A percentile compares a stretch with the other conserved stretches of the same genome.
Evolutionary conservation across 1,284 basidiomycete genomes (phyloP).

Genomic region (Ustilago hordei): DNA sequence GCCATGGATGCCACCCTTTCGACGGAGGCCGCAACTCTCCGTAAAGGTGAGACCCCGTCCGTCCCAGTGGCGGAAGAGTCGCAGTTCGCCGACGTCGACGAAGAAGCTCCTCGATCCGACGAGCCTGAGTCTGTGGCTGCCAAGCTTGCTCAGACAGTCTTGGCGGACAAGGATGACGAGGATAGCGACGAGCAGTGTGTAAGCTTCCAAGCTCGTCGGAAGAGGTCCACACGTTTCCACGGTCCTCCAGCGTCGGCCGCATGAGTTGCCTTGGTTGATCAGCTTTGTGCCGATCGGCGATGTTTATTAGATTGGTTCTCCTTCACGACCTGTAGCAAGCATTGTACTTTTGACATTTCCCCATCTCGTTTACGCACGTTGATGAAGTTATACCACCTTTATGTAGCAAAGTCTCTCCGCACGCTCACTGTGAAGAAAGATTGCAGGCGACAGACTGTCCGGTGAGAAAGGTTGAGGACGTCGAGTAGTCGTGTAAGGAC

Average conservation of each 20-base stretch:
- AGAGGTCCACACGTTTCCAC: slow-evolving; percentile 45
- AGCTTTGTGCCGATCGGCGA: background rate
- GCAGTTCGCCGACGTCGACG: slow-evolving; percentile 53
- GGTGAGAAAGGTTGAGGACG: too few relatives aligned
- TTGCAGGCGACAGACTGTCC: too few relatives aligned
- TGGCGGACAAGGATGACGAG: slow-evolving; percentile 26
- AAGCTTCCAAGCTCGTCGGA: slow-evolving; percentile 44
- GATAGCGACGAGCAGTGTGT: slow-evolving; percentile 50
- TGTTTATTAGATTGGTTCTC: background rate
- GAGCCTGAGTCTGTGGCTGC: slow-evolving; percentile 1
- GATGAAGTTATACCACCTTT: slow-evolving; percentile 2
- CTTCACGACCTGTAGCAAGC: background rate
- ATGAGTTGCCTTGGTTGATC: slow-evolving; percentile 5
- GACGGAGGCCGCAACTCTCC: slow-evolving; percentile 37
- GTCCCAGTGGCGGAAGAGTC: slow-evolving; percentile 34
- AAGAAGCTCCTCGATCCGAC: slow-evolving; percentile 11
- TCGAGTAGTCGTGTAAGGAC: too few relatives aligned
- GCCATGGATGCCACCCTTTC: slow-evolving; percentile 39
- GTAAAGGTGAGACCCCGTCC: slow-evolving; percentile 23
- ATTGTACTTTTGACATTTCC: background rate
- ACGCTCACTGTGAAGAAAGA: background rate
- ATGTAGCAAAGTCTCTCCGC: too few relatives aligned
- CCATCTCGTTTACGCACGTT: background rate
- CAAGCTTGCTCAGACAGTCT: slow-evolving; percentile 6
- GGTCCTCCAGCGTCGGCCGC: slow-evolving; percentile 15